phyloP scores from a whole-genome alignment of 2,329 filamentous ascomycete genomes.

The Pseudogymnoascus sp. region DNA sequence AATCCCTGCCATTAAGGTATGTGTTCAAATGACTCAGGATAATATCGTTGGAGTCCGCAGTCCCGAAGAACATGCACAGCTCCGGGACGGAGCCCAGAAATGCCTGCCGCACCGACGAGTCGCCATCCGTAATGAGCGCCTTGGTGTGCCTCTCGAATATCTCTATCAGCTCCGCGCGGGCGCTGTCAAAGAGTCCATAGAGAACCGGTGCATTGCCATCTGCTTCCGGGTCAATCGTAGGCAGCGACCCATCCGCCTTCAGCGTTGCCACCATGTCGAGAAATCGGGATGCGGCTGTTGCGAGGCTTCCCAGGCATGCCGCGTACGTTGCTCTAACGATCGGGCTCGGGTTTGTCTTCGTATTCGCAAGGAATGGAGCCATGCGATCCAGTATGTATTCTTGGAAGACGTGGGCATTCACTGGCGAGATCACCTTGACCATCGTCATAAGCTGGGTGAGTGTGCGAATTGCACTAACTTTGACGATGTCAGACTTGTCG shows the following conservation, averaged over 20 bases:
- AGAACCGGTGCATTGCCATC: slow-evolving; percentile 65
- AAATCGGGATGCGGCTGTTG: slow-evolving; percentile 76
- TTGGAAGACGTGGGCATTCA: slow-evolving; percentile 63
- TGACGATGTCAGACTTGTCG: slow-evolving; percentile 77
- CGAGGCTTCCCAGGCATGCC: slow-evolving; percentile 81
- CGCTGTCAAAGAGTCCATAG: slow-evolving; percentile 79
- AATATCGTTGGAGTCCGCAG: slow-evolving; percentile 89
- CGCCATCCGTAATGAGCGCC: slow-evolving; percentile 76
- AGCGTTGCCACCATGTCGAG: slow-evolving; percentile 87
- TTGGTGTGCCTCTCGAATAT: slow-evolving; percentile 87
- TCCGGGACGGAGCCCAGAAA: slow-evolving; percentile 89
- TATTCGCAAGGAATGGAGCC: slow-evolving; percentile 50
- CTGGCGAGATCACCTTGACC: slow-evolving; percentile 77
- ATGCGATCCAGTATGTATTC: slow-evolving; percentile 63
- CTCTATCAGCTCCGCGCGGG: slow-evolving; percentile 73
- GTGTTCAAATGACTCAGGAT: slow-evolving; percentile 93
- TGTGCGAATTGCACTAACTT: slow-evolving; percentile 76
- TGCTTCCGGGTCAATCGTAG: slow-evolving; percentile 69
- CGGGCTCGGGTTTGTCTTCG: slow-evolving; percentile 51
- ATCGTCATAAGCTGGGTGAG: slow-evolving; percentile 84
- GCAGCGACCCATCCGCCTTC: slow-evolving; percentile 73
- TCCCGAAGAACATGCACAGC: slow-evolving; percentile 91
- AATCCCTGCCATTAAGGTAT: slow-evolving; percentile 92
- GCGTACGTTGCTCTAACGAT: slow-evolving; percentile 87
- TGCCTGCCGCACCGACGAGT: slow-evolving; percentile 79